Base-by-base conservation (phyloP, 768 basidiomycete genomes). In the Cystobasidium tubakii region DNA sequence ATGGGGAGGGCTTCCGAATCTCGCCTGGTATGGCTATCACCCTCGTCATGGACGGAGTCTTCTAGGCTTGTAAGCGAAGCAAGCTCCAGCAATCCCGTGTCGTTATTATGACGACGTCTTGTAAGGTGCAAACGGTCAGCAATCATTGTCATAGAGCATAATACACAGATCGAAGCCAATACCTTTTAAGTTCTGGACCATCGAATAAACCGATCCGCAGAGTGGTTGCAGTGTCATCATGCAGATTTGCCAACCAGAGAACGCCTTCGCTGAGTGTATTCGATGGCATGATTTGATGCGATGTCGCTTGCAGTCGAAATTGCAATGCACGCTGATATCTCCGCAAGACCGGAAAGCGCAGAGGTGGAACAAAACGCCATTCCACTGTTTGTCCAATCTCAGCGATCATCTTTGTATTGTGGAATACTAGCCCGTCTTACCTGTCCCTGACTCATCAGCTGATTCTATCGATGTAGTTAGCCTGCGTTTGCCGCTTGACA, bases 261-360 rank as follows among this genome's bases (percentile, higher is more conserved):
- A 60, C 53, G 36, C 69, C 69, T 60, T 71, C 69, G 33, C 69
- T 53, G 53, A 55, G 1, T 15, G 29, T 71, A 23, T 71, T 60
- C 34, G 54, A 27, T 12, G 21, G 55, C 23, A 34, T 36, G 12
- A 71, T 23, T 17, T n/a, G 50, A n/a, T 55, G 33, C 23, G 21
- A 27, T n/a, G 34, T 55, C 19, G 53, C 29, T 19, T 29, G 34
- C 6, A 71, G 34, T 12, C 34, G 33, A 21, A 71, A 27, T 39
- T 23, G 27, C 10, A 71, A n/a, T 21, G 69, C 50, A 1, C 69
- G 53, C 36, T 71, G 69, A 39, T 71, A 71, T 17, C 69, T 46
- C 2, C 55, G 25, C 15, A 71, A 27, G 31, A 71, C 23, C 9
- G 69, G 69, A 57, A 71, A n/a, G 1, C 69, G 69, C 23, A 71